Percentiles rank a stretch among this genome's conserved stretches.
These are phyloP conservation scores for Lachnellula occidentalis DNA, from an alignment of 2,329 filamentous ascomycete species.

Conservation along the genomic window DNA sequence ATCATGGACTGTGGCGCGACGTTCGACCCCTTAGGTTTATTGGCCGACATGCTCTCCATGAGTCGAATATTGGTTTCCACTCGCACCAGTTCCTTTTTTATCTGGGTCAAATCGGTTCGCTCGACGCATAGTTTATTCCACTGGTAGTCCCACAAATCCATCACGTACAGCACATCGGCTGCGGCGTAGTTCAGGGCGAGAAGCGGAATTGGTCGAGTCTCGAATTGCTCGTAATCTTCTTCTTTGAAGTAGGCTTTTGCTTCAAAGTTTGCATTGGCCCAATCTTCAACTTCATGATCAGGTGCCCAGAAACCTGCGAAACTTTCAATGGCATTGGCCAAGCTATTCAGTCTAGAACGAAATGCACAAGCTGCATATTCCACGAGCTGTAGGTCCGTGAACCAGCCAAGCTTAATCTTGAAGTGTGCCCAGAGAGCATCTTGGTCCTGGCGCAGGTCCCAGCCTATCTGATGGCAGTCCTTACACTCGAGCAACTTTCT, in stretches of 20 bases:
- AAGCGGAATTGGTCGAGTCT: not conserved
- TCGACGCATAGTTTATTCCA: not conserved
- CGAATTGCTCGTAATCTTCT: not conserved
- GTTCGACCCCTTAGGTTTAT: not conserved
- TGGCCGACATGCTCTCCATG: not conserved
- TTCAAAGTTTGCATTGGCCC: not conserved
- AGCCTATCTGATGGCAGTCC: not conserved
- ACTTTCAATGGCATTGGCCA: not conserved
- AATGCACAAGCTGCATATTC: not conserved
- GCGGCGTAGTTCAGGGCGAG: not conserved
- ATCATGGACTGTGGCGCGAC: not conserved
- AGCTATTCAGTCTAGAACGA: not conserved
- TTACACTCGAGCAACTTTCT: not conserved
- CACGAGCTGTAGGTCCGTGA: slow-evolving; percentile 47
- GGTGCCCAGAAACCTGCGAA: not conserved
- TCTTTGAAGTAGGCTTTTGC: not conserved
- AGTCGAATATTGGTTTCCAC: not conserved
- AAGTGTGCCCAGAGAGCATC: slow-evolving; percentile 46
- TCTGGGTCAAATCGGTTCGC: not conserved
- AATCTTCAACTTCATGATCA: not conserved
- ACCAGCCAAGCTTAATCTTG: slow-evolving; percentile 36
- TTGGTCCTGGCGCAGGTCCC: slow-evolving; percentile 50
- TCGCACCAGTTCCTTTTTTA: not conserved
- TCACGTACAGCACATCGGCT: not conserved
- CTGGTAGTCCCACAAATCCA: not conserved